Base-by-base conservation (phyloP, 768 basidiomycete genomes). In the Rhizopogon sp. region DNA sequence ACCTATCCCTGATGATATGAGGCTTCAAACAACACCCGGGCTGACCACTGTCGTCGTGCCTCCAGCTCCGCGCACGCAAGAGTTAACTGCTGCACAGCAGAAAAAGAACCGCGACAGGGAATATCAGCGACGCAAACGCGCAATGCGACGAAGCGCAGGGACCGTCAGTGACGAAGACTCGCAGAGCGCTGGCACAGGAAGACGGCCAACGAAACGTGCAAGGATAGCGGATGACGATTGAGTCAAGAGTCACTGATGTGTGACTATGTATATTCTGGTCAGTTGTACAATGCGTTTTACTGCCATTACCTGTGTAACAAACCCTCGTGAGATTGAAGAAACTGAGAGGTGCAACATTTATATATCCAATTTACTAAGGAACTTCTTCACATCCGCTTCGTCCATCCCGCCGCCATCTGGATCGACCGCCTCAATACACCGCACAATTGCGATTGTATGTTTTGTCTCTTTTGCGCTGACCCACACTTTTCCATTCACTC, bases 401-500 rank as follows among this genome's bases (percentile, higher is more conserved):
- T 82, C 79, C 77, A 85, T 75, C 3, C 82, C 80, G 10, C 79
- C 83, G 5, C 83, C 83, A 57, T 88, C 88, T 20, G 87, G 81
- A 68, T 96, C 92, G 10, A 82, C 85, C 14, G 81, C 84, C 66
- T 93, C 87, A 39, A 98, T 86, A 64, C 91, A 90, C 46, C 90
- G 80, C 55, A 83, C 75, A 22, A 87, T 74, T 6, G 85, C 85
- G 50, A 98, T 88, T 9, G 83, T 87, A 62, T 90, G 84, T 60
- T 79, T 83, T 10, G 79, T 71, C 42, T 90, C 85, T 60, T 86
- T 85, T 6, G 92, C 76, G 56, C 78, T 88, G 60, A 98, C 70
- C 96, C 96, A 98, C 16, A 97, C 83, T 42, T 89, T 82, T 2
- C 95, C 96, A 65, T 99, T 99, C 69, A 90, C 76, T 1, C 97